Conservation (phyloP, 2,329 filamentous ascomycete species). For the Cadophora sp. region DNA sequence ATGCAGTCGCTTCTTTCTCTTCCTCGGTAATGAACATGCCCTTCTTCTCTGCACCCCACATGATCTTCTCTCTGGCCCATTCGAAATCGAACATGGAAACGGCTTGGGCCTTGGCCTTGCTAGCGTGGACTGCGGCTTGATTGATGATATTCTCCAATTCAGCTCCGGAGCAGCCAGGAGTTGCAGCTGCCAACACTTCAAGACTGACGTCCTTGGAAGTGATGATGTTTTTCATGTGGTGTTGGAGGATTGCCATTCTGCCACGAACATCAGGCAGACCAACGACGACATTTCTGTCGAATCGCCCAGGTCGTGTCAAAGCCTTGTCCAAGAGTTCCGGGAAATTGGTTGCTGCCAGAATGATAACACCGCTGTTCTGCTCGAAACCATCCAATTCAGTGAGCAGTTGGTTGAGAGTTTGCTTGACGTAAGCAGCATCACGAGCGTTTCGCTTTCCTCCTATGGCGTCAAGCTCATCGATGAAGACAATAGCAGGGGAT, state of each 20-base stretch:
- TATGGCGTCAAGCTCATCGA: slow-evolving; percentile 93
- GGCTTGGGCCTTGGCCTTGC: slow-evolving; percentile 77
- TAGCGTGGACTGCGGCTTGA: slow-evolving; percentile 93
- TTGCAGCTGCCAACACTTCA: slow-evolving; percentile 82
- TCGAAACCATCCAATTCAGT: slow-evolving; percentile 98
- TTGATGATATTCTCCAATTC: slow-evolving; percentile 98
- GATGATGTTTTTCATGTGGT: slow-evolving; percentile 93
- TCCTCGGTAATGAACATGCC: slow-evolving; percentile 90
- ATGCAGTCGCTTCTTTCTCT: slow-evolving; percentile 95
- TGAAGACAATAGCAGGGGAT: slow-evolving; percentile 92
- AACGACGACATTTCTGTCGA: slow-evolving; percentile 91
- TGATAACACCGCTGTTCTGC: slow-evolving; percentile 92
- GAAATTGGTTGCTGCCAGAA: slow-evolving; percentile 96
- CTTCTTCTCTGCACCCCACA: slow-evolving; percentile 93
- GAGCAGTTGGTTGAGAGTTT: slow-evolving; percentile 95
- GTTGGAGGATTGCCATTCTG: slow-evolving; percentile 88
- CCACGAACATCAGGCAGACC: slow-evolving; percentile 91
- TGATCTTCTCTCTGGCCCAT: slow-evolving; percentile 97
- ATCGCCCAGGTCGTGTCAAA: slow-evolving; percentile 90
- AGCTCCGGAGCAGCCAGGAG: slow-evolving; percentile 90
- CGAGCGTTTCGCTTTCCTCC: slow-evolving; percentile 91
- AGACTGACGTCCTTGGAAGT: slow-evolving; percentile 81
- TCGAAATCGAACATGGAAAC: slow-evolving; percentile 85
- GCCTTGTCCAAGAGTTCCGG: slow-evolving; percentile 95
- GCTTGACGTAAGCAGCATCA: slow-evolving; percentile 94